Base-by-base conservation (phyloP, 352 stramenopile species). In the Phytophthora colocasiae region DNA sequence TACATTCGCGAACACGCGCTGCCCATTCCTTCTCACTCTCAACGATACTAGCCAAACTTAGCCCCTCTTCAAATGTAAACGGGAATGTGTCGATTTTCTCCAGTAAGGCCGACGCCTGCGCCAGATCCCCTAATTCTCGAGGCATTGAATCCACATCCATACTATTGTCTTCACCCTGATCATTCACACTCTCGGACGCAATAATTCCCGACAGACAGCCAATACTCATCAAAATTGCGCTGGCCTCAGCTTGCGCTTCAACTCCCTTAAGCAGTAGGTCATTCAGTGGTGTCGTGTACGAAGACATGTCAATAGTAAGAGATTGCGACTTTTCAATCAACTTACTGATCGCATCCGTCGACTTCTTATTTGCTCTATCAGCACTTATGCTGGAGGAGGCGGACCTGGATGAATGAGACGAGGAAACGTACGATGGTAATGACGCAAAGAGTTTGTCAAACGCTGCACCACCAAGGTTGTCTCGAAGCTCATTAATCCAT, bases 401-500 rank as follows among this genome's bases (percentile, higher is more conserved):
- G 12, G 64, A 50, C 36, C 39, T 80, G 8, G 76, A 72, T 22
- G 65, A 63, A 36, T 73, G 55, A 8, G 67, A 44, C 58, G 55
- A 71, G 24, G 67, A 41, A 34, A 71, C 8, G 54, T 71, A 81
- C 15, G 55, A 73, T 11, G 58, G 54, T 24, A 73, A 67, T 29
- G 60, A 80, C 3, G 65, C 40, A 57, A 93, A 85, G 0, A 93
- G 49, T 40, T 87, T 89, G 39, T 94, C 83, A 43, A 93, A 95
- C 6, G 74, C 65, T 10, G 67, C 32, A 36, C 63, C 51, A 1
- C 87, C 86, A 22, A 96, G 59, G 17, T 85, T 75, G 43, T 96
- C 87, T 43, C 85, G 83, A 22, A 92, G 71, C 51, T 95, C 84
- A 46, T 86, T 79, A 4, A 95, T 77, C 89, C 89, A 96, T 49